Conservation (phyloP, 345 rosid genomes). For the Lepidium sativum region DNA sequence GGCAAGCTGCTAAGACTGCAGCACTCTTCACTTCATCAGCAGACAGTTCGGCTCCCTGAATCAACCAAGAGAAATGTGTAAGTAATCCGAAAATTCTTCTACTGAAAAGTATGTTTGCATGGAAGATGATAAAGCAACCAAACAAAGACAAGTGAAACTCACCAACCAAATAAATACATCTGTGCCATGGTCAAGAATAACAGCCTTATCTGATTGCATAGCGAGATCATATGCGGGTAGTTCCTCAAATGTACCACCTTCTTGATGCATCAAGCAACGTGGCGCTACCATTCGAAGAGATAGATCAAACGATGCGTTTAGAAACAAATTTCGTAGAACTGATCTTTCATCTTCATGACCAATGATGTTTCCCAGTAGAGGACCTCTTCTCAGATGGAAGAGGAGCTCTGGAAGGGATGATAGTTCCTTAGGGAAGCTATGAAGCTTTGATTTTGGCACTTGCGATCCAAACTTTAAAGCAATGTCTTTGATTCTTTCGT, state of each 20-base stretch:
- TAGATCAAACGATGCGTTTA: constrained; percentile 86
- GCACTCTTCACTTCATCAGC: constrained; percentile 84
- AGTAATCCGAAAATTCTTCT: not conserved
- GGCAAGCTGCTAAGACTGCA: constrained; percentile 88
- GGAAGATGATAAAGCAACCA: not conserved
- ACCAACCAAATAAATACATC: constrained; percentile 99
- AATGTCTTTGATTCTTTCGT: constrained; percentile 92
- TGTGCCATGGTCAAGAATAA: constrained; percentile 95
- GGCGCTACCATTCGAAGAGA: constrained; percentile 95
- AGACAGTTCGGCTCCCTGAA: constrained; percentile 88
- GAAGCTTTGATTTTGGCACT: constrained; percentile 71
- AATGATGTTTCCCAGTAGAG: constrained; percentile 85
- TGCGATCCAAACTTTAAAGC: constrained; percentile 71
- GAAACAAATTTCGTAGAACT: constrained; percentile 71
- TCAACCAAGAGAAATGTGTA: not conserved
- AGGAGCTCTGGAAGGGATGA: constrained; percentile 68
- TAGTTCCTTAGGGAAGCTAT: constrained; percentile 80
- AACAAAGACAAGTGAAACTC: constrained; percentile 19
- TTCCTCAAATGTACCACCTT: constrained; percentile 97
- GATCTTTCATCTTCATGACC: constrained; percentile 99
- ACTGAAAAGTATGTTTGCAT: not conserved
- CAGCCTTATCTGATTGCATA: constrained; percentile 97
- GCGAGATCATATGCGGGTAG: constrained; percentile 82
- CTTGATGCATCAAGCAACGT: constrained; percentile 89
- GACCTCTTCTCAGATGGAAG: constrained; percentile 92